These are phyloP conservation scores for Ceratobasidium papillatum DNA, from an alignment of 1,284 basidiomycete species.

Conservation along the genomic window DNA sequence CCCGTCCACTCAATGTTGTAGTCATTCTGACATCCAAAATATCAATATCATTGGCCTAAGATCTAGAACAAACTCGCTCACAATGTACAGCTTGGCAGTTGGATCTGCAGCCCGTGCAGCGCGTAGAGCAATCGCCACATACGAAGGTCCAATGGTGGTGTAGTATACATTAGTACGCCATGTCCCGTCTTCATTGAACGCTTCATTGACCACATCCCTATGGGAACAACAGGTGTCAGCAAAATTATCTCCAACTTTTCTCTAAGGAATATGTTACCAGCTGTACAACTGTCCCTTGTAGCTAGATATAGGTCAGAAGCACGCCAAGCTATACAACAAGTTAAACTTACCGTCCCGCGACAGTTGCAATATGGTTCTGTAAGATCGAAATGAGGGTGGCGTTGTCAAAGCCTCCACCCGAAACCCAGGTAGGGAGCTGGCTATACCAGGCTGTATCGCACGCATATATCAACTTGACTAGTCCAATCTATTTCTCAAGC, in stretches of 20 bases:
- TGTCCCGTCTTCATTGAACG: slow-evolving; percentile 51
- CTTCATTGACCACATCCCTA: slow-evolving; percentile 47
- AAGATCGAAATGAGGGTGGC: slow-evolving; percentile 45
- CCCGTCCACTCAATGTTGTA: slow-evolving; percentile 57
- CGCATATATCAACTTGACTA: slow-evolving; percentile 46
- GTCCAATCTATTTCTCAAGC: background rate
- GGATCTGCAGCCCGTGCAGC: slow-evolving; percentile 60
- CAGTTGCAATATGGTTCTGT: slow-evolving; percentile 45
- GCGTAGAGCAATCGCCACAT: slow-evolving; percentile 57
- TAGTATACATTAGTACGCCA: slow-evolving; percentile 61
- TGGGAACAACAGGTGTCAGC: background rate
- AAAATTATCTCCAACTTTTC: background rate
- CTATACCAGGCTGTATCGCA: slow-evolving; percentile 46
- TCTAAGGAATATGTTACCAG: background rate
- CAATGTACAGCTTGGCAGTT: slow-evolving; percentile 38
- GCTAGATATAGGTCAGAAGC: background rate
- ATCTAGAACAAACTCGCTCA: background rate
- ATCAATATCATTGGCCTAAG: background rate
- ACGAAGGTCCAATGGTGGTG: slow-evolving; percentile 57
- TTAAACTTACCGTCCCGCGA: slow-evolving; percentile 43
- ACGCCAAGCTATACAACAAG: background rate
- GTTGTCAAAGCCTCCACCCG: slow-evolving; percentile 45
- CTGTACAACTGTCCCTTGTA: slow-evolving; percentile 62
- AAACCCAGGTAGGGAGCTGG: slow-evolving; percentile 48
- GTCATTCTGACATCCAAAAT: slow-evolving; percentile 58